Evolutionary conservation across 2,329 filamentous ascomycete genomes (phyloP), one percentile per base, ranked within the genome.

Genomic region (Calonectria fujianensis): DNA sequence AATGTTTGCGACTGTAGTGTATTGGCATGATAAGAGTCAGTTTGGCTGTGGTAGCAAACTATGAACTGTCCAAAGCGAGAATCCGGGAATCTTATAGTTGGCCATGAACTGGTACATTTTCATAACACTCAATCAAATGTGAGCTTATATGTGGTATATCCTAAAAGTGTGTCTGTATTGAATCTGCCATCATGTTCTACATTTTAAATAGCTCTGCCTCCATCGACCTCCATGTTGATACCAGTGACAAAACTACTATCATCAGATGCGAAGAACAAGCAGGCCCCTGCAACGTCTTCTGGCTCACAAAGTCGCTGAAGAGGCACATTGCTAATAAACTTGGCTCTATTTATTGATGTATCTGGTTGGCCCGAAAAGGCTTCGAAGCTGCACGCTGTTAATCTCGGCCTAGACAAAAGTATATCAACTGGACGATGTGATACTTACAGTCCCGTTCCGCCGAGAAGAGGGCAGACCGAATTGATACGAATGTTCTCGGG

Each of bases 321-420:
- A 27, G 48, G 48, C 14, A 51, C 48, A 29, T 51, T 51, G 48
- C 48, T 51, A 8, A 51, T 51, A 51, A 51, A 51, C 24, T 51
- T 51, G 48, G 48, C 48, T 9, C 48, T 27, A 14, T 51, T 51
- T 14, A 29, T 29, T 9, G 48, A 24, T 51, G 48, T 51, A 27
- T 51, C 48, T 14, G 48, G 48, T 27, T 51, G 48, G 6, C 48
- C 48, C 1, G 48, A 51, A 51, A 51, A 51, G 24, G 48, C 48
- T 24, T 51, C 48, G 48, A 51, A 51, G 2, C 48, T 51, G 9
- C 24, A 29, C 6, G 10, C 13, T 51, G 48, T 51, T 51, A 29
- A 27, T 3, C 48, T 14, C 1, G 48, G 8, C 9, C 14, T 51
- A 8, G 9, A 24, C 5, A 29, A 39, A 37, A 37, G 8, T 6